Conservation (phyloP, 768 basidiomycete genomes). For the Exsudoporus frostii region DNA sequence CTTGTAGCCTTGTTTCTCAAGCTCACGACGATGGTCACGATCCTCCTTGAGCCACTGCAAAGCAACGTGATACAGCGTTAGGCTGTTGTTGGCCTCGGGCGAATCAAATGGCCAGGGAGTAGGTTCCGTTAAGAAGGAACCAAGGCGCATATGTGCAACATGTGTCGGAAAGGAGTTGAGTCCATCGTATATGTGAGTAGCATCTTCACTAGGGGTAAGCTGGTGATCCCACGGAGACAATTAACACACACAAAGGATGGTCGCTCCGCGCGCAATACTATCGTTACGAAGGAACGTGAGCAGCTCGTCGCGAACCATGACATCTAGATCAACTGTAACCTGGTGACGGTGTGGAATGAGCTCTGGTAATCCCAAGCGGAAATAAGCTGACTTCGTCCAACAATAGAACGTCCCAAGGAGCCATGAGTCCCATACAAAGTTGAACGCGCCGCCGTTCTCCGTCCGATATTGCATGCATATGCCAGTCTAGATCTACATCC, state of each 20-base stretch:
- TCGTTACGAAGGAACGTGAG: slow-evolving; percentile 84
- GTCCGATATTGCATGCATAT: slow-evolving; percentile 93
- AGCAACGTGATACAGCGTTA: slow-evolving; percentile 65
- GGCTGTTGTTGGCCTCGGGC: slow-evolving; percentile 21
- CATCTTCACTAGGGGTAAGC: slow-evolving; percentile 50
- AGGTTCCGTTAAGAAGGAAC: slow-evolving; percentile 64
- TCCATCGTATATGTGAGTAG: slow-evolving; percentile 97
- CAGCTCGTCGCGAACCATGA: slow-evolving; percentile 90
- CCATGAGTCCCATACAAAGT: slow-evolving; percentile 95
- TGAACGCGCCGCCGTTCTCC: slow-evolving; percentile 93
- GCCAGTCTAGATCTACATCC: slow-evolving; percentile 95
- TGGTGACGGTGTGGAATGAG: slow-evolving; percentile 27
- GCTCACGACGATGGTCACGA: slow-evolving; percentile 55
- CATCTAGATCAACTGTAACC: slow-evolving; percentile 97
- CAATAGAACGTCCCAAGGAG: slow-evolving; percentile 87
- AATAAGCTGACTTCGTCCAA: slow-evolving; percentile 75
- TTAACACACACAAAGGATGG: slow-evolving; percentile 70
- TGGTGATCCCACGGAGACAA: neutral
- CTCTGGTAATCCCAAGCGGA: neutral
- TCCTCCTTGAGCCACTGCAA: slow-evolving; percentile 89
- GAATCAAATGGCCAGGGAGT: slow-evolving; percentile 63
- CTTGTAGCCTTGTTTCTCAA: slow-evolving; percentile 58
- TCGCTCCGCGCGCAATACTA: slow-evolving; percentile 74
- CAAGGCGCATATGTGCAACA: slow-evolving; percentile 87
- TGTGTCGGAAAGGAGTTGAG: slow-evolving; percentile 90